Base-by-base conservation (phyloP, 441 rosid species). In the Capsella rubella region DNA sequence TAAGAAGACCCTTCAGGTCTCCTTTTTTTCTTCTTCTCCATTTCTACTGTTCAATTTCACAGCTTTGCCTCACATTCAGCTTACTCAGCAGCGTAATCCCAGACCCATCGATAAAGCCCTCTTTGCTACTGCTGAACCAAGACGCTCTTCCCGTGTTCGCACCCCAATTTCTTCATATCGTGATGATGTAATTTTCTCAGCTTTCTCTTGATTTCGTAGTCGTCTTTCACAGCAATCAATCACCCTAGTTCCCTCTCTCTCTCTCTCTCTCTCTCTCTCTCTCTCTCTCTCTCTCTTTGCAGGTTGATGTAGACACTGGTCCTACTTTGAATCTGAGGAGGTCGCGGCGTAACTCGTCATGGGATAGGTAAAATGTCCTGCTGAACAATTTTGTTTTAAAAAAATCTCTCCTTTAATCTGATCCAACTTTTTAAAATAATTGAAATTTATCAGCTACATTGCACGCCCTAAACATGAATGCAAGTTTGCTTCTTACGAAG, bases 121-220 rank as follows among this genome's bases (percentile, higher is more conserved):
- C 46, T 40, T 15, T 39, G 52, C 34, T 59, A 21, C 61, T 32
- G 16, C 60, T 42, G 82, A 84, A 53, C 85, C 83, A 67, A 83
- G 92, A 9, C 89, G 92, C 64, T 88, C 92, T 50, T 74, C 87
- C 5, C 89, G 87, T 43, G 72, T 76, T 6, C 85, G 85, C 32
- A 84, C 73, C 13, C 14, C 60, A 1, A 75, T 83, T 67, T 74
- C 51, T 71, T 71, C 86, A 3, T 84, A 81, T 61, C 25, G 42
- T 35, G 89, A 88, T 68, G 81, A 86, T 72, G 92, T 84, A 60
- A 32, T 12, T 16, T 16, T 67, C 57, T 31, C 15, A 49, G 21
- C 34, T 18, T 4, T 15, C 34, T 8, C n/a, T 70, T 56, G 13
- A 42, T 59, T 37, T 50, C 28, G 43, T 28, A 8, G 14, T 60